phyloP scores from a whole-genome alignment of 139 green algal species.

The Coelastrella sp. region DNA sequence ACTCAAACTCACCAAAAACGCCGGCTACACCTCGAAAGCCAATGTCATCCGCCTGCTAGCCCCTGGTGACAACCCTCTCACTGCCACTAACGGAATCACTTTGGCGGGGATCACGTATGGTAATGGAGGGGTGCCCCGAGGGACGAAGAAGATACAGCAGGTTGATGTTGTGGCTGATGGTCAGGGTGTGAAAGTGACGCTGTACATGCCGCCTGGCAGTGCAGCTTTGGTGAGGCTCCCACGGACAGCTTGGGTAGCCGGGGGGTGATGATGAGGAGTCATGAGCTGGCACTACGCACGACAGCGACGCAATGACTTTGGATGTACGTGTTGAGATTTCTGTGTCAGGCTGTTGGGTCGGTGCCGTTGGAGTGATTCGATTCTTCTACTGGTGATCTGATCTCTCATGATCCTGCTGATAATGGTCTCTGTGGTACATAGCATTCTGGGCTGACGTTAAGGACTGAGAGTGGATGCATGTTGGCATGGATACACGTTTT shows the following conservation, averaged over 20 bases:
- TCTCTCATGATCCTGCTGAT: no score
- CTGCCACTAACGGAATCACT: constrained; percentile 19
- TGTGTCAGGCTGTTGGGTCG: no score
- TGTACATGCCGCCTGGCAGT: constrained; percentile 43
- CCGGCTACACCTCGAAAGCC: constrained; percentile 8
- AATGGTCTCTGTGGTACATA: no score
- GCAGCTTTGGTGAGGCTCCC: constrained; percentile 40
- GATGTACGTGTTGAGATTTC: no score
- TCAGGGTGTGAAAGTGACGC: not conserved
- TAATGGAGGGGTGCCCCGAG: not conserved
- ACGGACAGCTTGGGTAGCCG: not conserved
- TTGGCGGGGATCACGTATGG: constrained; percentile 13
- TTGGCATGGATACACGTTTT: no score
- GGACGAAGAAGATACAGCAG: not conserved
- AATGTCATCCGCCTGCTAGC: constrained; percentile 20
- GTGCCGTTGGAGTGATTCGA: no score
- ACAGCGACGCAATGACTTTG: not conserved
- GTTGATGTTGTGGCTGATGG: not conserved
- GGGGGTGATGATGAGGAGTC: not conserved
- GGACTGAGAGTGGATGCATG: no score
- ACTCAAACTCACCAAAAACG: not conserved
- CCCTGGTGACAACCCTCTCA: constrained; percentile 9
- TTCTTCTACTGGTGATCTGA: no score
- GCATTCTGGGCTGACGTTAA: no score
- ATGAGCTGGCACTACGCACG: not conserved